Conservation (phyloP, 164 flowering plant genomes). For the Saururus chinensis region DNA sequence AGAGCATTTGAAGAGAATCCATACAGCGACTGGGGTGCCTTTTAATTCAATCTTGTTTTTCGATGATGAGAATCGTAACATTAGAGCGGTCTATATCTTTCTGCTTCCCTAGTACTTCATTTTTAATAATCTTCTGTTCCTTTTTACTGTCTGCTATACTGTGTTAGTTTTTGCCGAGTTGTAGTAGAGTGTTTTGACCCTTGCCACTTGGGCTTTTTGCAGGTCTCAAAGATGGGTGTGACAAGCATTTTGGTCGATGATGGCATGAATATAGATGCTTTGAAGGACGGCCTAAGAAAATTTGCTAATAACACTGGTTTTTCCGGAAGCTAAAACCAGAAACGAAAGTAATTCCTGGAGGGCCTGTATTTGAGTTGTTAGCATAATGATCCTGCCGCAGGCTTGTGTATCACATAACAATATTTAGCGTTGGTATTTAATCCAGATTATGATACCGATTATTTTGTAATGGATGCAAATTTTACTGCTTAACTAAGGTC, state of each 20-base stretch:
- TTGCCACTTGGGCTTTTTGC: constrained; percentile 2
- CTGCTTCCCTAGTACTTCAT: no score
- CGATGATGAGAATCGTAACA: constrained; percentile 89
- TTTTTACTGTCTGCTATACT: background rate
- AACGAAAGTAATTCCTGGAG: background rate
- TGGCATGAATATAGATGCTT: constrained; percentile 67
- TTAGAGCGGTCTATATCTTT: constrained; percentile 44
- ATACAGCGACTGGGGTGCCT: constrained; percentile 68
- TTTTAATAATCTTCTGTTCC: background rate
- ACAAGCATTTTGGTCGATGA: constrained; percentile 72
- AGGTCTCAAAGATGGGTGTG: constrained; percentile 88
- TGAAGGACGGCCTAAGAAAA: constrained; percentile 53
- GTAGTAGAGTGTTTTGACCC: background rate
- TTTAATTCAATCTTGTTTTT: constrained; percentile 85
- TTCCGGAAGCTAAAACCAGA: constrained; percentile 13
- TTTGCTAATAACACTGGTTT: constrained; percentile 36
- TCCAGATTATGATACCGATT: no score
- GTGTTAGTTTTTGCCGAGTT: background rate
- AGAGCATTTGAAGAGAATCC: constrained; percentile 80
- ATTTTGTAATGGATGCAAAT: no score
- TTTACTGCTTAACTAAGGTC: no score
- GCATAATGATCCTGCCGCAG: no score
- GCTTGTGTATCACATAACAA: no score
- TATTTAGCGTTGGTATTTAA: no score
- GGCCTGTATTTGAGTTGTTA: no score